phyloP scores from a whole-genome alignment of 257 asterid genomes.

The Petunia axillaris region DNA sequence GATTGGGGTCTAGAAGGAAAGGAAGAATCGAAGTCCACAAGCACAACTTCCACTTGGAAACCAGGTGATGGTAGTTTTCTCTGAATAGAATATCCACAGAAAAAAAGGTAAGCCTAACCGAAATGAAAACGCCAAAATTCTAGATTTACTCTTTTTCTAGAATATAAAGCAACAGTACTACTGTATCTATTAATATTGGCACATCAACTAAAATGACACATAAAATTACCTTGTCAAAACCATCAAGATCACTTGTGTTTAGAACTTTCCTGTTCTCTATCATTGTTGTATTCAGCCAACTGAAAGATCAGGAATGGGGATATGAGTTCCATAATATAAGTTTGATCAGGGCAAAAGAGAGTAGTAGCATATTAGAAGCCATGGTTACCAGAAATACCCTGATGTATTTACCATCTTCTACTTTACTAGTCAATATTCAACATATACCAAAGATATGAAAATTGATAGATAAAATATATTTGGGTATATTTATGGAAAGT shows the following conservation, averaged over 20 bases:
- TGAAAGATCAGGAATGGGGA: conserved; percentile 37
- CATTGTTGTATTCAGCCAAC: conserved; percentile 99
- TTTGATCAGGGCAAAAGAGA: too few relatives aligned
- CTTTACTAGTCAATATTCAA: background rate
- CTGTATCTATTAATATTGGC: background rate
- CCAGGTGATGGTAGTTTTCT: conserved; percentile 98
- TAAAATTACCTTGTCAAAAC: conserved; percentile 86
- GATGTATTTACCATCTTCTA: too few relatives aligned
- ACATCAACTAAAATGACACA: background rate
- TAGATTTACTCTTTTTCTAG: background rate
- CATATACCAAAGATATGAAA: too few relatives aligned
- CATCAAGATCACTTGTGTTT: conserved; percentile 83
- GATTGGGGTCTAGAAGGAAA: conserved; percentile 48
- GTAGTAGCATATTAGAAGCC: too few relatives aligned
- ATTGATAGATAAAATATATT: too few relatives aligned
- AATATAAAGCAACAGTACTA: background rate
- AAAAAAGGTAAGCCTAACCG: background rate
- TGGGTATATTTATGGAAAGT: background rate
- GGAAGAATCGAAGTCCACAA: conserved; percentile 63
- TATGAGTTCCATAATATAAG: background rate
- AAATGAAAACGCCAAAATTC: too few relatives aligned
- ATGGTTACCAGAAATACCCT: too few relatives aligned
- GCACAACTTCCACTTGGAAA: conserved; percentile 92
- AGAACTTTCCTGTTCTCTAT: conserved; percentile 83
- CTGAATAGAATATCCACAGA: conserved; percentile 41